Evolutionary conservation across 192 early-diverging fungal species (phyloP).

Genomic region (Gryganskiella cystojenkinii): DNA sequence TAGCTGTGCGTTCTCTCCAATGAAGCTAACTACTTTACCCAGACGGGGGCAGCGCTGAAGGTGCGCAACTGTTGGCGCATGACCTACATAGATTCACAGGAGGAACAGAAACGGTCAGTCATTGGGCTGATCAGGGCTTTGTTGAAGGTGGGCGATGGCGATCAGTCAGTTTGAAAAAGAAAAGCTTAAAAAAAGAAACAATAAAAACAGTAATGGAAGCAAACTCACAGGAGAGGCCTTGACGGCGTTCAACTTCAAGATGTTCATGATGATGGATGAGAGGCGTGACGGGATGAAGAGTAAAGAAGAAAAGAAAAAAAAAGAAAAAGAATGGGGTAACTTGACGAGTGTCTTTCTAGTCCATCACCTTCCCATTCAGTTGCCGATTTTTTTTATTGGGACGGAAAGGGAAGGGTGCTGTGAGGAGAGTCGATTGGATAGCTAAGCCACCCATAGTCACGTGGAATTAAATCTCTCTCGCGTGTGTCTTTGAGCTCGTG

Average conservation of each 20-base stretch:
- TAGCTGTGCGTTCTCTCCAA: neutral
- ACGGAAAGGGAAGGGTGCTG: too few species aligned
- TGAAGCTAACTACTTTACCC: conserved; percentile 30
- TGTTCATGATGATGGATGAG: conserved; percentile 50
- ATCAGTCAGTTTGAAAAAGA: neutral
- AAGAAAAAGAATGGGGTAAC: neutral
- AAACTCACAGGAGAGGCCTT: conserved; percentile 45
- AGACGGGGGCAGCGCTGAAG: conserved; percentile 50
- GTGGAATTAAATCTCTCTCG: too few species aligned
- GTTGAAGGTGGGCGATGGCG: too few species aligned
- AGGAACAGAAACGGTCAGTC: neutral
- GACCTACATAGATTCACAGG: conserved; percentile 12
- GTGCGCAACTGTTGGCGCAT: conserved; percentile 51
- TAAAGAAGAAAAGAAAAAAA: conserved; percentile 1
- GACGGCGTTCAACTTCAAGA: conserved; percentile 52
- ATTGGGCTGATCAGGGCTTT: neutral
- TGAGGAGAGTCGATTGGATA: too few species aligned
- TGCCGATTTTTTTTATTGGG: too few species aligned
- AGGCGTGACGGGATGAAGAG: neutral
- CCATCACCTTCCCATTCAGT: too few species aligned
- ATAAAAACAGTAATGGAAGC: neutral
- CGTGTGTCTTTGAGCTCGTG: too few species aligned
- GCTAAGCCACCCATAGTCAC: too few species aligned
- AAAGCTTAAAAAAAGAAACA: neutral
- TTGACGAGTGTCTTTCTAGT: too few species aligned